phyloP scores from a whole-genome alignment of 2,329 filamentous ascomycete species.

The Colletotrichum shisoi region DNA sequence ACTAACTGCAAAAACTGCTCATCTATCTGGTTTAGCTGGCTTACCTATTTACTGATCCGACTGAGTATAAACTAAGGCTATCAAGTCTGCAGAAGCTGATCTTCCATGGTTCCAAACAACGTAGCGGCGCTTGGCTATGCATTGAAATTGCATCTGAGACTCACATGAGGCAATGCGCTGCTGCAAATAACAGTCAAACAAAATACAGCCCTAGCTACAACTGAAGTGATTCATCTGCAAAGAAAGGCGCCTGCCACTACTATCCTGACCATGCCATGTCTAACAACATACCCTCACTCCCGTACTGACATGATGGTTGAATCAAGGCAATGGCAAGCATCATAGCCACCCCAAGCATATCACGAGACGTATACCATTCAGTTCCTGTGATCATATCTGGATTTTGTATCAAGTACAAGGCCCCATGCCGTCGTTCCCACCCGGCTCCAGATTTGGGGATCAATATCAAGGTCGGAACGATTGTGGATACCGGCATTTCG shows the following conservation, averaged over 20 bases:
- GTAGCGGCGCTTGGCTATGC: not conserved
- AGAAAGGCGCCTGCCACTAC: not conserved
- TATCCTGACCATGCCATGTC: not conserved
- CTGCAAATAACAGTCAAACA: not conserved
- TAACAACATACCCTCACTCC: not conserved
- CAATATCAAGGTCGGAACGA: conserved; percentile 22
- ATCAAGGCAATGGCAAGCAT: not conserved
- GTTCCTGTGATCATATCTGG: conserved; percentile 19
- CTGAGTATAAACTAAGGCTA: not conserved
- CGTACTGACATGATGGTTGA: not conserved
- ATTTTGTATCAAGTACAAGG: conserved; percentile 26
- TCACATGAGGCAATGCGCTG: too few species aligned
- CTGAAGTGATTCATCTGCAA: not conserved
- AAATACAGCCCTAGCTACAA: not conserved
- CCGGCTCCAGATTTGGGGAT: conserved; percentile 35
- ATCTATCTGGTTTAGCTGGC: not conserved
- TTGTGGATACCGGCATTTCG: conserved; percentile 35
- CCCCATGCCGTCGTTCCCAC: conserved; percentile 28
- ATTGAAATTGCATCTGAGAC: too few species aligned
- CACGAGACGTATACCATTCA: too few species aligned
- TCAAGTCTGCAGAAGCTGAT: too few species aligned
- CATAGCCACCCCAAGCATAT: not conserved
- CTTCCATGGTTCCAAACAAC: not conserved
- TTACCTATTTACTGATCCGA: not conserved
- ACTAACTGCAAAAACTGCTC: not conserved